These are phyloP conservation scores for Gigaspora rosea DNA, from an alignment of 192 early-diverging fungal genomes.

Conservation along the genomic window DNA sequence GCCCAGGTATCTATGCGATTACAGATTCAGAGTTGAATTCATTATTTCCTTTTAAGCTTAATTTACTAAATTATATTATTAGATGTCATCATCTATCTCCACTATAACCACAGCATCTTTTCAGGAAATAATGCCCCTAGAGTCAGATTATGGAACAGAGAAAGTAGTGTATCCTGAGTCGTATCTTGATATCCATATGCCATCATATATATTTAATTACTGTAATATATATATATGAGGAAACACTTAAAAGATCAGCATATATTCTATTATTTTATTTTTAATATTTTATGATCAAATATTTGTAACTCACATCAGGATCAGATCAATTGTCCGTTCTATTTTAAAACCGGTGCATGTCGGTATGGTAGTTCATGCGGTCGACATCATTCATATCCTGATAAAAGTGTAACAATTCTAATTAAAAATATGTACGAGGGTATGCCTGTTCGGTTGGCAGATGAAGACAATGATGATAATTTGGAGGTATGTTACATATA, in stretches of 20 bases:
- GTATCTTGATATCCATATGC: neutral
- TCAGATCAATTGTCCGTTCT: conserved; percentile 42
- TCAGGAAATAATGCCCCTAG: neutral
- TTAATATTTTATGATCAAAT: neutral
- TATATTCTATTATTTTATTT: neutral
- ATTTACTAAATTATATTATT: neutral
- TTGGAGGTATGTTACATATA: conserved; percentile 33
- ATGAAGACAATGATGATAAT: conserved; percentile 35
- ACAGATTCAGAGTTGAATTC: neutral
- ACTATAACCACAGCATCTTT: neutral
- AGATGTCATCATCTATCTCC: neutral
- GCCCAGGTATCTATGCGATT: neutral
- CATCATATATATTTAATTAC: neutral
- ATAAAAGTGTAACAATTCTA: conserved; percentile 35
- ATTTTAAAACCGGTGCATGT: conserved; percentile 47
- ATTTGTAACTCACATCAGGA: conserved; percentile 13
- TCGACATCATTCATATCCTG: conserved; percentile 34
- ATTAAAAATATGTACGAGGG: conserved; percentile 48
- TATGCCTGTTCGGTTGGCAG: conserved; percentile 32
- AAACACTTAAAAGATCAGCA: neutral
- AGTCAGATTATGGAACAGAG: conserved; percentile 28
- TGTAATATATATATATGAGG: neutral
- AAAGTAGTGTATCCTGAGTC: conserved; percentile 36
- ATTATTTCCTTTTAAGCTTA: neutral
- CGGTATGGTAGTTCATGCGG: conserved; percentile 39